Conservation (phyloP, 768 basidiomycete genomes). For the Podaxis pistillaris region DNA sequence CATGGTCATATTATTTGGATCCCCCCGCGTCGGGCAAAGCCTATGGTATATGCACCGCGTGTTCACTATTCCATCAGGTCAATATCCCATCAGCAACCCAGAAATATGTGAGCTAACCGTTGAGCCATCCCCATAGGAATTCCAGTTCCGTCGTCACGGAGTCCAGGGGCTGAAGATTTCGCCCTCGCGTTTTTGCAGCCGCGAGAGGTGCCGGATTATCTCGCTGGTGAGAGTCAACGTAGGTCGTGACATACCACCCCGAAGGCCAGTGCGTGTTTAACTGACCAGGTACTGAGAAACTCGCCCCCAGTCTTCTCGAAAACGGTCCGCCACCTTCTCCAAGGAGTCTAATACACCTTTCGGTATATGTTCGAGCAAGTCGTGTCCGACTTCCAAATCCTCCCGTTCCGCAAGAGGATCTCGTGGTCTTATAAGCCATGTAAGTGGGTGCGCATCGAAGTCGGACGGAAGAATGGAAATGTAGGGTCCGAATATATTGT, state of each 20-base stretch:
- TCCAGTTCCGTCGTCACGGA: conserved; percentile 33
- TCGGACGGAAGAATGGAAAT: conserved; percentile 72
- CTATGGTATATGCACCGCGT: conserved; percentile 85
- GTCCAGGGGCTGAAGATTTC: conserved; percentile 5
- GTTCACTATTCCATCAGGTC: conserved; percentile 59
- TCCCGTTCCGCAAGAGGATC: not conserved
- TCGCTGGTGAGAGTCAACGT: conserved; percentile 21
- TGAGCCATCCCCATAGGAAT: conserved; percentile 91
- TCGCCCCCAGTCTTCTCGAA: conserved; percentile 56
- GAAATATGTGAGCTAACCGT: conserved; percentile 48
- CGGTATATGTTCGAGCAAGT: conserved; percentile 47
- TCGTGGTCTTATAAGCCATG: conserved; percentile 52
- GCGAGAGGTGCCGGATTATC: conserved; percentile 13
- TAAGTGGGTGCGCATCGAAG: conserved; percentile 81
- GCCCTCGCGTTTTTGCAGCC: conserved; percentile 8
- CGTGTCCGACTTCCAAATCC: conserved; percentile 8
- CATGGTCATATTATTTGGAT: conserved; percentile 79
- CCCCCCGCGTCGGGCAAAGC: conserved; percentile 42
- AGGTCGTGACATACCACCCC: not conserved
- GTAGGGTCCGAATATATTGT: conserved; percentile 70
- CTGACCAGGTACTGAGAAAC: conserved; percentile 55
- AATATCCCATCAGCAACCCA: not conserved
- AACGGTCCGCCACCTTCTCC: conserved; percentile 43
- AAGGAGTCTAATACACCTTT: conserved; percentile 41
- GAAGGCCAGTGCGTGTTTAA: conserved; percentile 14